Conservation (phyloP, 2,329 filamentous ascomycete genomes). For the Fusarium sp. region DNA sequence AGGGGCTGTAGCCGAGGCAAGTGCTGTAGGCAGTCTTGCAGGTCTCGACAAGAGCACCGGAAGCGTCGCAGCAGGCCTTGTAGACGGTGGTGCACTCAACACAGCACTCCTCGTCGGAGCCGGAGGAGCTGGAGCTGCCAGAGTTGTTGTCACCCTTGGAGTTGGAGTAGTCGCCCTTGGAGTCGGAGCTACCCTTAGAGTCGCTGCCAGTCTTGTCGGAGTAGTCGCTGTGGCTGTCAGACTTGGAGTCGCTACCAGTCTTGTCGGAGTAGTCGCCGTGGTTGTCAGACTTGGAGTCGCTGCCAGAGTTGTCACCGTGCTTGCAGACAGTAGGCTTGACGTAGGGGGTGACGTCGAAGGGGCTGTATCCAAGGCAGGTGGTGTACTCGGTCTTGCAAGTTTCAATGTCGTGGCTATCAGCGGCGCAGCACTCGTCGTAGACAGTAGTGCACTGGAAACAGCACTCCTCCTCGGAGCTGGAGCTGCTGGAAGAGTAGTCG, state of each 20-base stretch:
- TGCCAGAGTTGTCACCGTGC: slow-evolving; percentile 8
- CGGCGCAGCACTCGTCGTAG: slow-evolving; percentile 31
- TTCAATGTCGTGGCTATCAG: slow-evolving; percentile 20
- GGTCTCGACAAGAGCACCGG: slow-evolving; percentile 25
- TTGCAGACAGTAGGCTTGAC: slow-evolving; percentile 38
- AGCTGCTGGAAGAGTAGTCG: slow-evolving; percentile 1
- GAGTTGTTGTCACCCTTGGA: not conserved
- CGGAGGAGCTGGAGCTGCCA: not conserved
- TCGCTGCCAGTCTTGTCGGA: not conserved
- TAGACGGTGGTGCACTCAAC: slow-evolving; percentile 27
- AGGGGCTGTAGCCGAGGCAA: slow-evolving; percentile 37
- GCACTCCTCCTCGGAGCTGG: slow-evolving; percentile 30
- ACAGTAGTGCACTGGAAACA: slow-evolving; percentile 29
- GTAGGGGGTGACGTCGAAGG: slow-evolving; percentile 18
- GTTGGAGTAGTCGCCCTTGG: not conserved
- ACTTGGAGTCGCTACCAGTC: slow-evolving; percentile 1
- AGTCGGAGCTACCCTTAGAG: not conserved
- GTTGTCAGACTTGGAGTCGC: not conserved
- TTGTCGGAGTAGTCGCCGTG: not conserved
- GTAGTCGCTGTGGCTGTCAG: not conserved
- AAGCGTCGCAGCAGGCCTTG: slow-evolving; percentile 31
- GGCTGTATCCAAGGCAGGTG: slow-evolving; percentile 33
- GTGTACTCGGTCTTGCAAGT: slow-evolving; percentile 29
- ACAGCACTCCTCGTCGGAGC: slow-evolving; percentile 26
- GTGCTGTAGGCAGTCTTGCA: slow-evolving; percentile 32